phyloP scores from a whole-genome alignment of 495 filamentous ascomycete species.

The Pyrenopolyporus hunteri region DNA sequence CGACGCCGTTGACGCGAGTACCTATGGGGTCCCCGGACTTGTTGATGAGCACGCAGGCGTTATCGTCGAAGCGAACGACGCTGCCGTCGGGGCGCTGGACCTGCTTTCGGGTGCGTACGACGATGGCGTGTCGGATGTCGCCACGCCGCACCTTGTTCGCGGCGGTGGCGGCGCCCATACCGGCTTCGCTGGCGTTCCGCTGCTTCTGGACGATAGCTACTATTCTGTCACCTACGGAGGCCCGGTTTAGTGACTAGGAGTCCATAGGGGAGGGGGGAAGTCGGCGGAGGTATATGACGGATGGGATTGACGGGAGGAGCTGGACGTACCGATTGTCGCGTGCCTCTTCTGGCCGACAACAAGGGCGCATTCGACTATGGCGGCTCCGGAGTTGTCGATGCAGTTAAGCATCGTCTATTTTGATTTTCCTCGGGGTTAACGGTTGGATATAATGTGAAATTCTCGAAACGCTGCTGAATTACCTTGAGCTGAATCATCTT shows the following conservation, averaged over 20 bases:
- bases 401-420: conserved; percentile 97
- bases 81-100: conserved; percentile 85
- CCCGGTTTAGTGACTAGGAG: background rate
- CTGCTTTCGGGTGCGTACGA: conserved; percentile 89
- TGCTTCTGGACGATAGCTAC: conserved; percentile 98
- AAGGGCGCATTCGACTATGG: conserved; percentile 93
- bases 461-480: background rate
- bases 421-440: conserved; percentile 3
- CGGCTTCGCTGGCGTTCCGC: conserved; percentile 62
- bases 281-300: background rate
- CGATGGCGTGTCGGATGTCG: conserved; percentile 94
- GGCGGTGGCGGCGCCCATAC: conserved; percentile 63
- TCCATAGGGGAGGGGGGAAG: background rate
- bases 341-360: conserved; percentile 88
- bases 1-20: conserved; percentile 87
- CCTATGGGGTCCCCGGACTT: conserved; percentile 97
- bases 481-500: conserved; percentile 99
- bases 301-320: background rate
- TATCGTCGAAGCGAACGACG: conserved; percentile 93
- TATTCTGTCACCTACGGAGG: conserved; percentile 82
- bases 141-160: conserved; percentile 94
- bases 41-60: conserved; percentile 96
- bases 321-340: conserved; percentile 82
- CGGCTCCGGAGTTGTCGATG: conserved; percentile 99
- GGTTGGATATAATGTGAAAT: conserved; percentile 18